Conservation (phyloP, 2,329 filamentous ascomycete genomes). For the Diaporthe citriasiana region DNA sequence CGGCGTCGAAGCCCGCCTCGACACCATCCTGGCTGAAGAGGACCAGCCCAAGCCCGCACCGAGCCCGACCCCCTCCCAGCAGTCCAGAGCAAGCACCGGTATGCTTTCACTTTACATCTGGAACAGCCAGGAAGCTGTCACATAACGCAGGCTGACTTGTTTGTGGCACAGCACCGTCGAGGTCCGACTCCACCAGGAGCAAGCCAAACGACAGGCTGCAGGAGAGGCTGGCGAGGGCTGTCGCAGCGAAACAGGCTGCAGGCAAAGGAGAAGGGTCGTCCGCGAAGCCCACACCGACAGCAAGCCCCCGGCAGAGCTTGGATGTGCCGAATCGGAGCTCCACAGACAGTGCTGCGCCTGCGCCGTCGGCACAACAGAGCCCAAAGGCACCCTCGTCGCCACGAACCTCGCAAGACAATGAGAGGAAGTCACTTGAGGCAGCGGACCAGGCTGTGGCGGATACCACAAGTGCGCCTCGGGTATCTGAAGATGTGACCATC, state of each 20-base stretch:
- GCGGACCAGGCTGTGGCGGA: not conserved
- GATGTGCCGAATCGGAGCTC: conserved; percentile 53
- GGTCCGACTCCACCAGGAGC: conserved; percentile 71
- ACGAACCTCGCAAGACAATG: conserved; percentile 47
- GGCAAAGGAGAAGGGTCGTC: conserved; percentile 60
- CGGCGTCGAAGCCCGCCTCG: conserved; percentile 91
- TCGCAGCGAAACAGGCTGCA: conserved; percentile 76
- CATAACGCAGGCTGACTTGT: conserved; percentile 32
- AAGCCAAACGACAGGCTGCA: conserved; percentile 86
- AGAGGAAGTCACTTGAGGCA: conserved; percentile 41
- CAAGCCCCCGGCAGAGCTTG: conserved; percentile 59
- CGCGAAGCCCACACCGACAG: conserved; percentile 57
- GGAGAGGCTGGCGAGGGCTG: conserved; percentile 88
- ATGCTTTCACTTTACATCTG: conserved; percentile 23
- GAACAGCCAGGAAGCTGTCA: not conserved
- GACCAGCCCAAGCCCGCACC: conserved; percentile 61
- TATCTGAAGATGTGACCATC: conserved; percentile 19
- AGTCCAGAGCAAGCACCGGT: conserved; percentile 52
- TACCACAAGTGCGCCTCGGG: conserved; percentile 22
- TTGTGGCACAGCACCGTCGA: conserved; percentile 62
- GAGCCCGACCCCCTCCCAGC: conserved; percentile 50
- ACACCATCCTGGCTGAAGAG: conserved; percentile 90
- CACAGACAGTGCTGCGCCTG: conserved; percentile 47
- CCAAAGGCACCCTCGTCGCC: conserved; percentile 41
- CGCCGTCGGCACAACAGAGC: conserved; percentile 24